phyloP scores from a whole-genome alignment of 2,329 filamentous ascomycete species.

The Pezizomycotina sp. region DNA sequence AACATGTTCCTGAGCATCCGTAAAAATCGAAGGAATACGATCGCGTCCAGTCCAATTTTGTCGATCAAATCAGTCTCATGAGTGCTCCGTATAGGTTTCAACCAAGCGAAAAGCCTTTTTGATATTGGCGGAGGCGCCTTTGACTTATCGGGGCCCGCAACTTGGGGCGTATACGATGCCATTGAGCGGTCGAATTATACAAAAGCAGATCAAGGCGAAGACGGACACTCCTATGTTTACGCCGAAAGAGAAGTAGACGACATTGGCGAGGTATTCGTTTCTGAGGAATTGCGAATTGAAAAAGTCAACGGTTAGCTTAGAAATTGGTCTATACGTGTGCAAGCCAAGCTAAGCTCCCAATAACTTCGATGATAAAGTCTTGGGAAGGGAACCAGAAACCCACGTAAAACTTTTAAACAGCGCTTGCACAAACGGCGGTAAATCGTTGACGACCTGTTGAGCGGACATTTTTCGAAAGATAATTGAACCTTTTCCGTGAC shows the following conservation, averaged over 20 bases:
- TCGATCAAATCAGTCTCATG: constrained; percentile 61
- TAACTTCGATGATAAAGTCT: too few relatives aligned
- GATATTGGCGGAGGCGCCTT: constrained; percentile 76
- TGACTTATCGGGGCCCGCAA: constrained; percentile 74
- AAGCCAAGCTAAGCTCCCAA: too few relatives aligned
- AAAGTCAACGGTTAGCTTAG: too few relatives aligned
- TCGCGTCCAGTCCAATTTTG: constrained; percentile 80
- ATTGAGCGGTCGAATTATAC: constrained; percentile 77
- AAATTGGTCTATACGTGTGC: too few relatives aligned
- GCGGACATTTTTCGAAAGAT: too few relatives aligned
- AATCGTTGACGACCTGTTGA: too few relatives aligned
- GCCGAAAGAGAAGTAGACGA: constrained; percentile 61
- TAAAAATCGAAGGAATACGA: constrained; percentile 18
- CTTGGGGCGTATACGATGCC: constrained; percentile 87
- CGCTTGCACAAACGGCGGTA: too few relatives aligned
- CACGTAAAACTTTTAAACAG: too few relatives aligned
- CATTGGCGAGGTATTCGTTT: too few relatives aligned
- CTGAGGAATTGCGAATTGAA: too few relatives aligned
- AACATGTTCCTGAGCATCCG: constrained; percentile 19
- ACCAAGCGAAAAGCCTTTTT: constrained; percentile 77
- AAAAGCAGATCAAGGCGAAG: constrained; percentile 65
- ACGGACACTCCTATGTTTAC: constrained; percentile 62
- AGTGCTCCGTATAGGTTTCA: constrained; percentile 59
- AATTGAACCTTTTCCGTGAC: too few relatives aligned
- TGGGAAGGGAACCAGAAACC: too few relatives aligned